phyloP scores from a whole-genome alignment of 257 asterid species.

The Ocimum tenuiflorum region DNA sequence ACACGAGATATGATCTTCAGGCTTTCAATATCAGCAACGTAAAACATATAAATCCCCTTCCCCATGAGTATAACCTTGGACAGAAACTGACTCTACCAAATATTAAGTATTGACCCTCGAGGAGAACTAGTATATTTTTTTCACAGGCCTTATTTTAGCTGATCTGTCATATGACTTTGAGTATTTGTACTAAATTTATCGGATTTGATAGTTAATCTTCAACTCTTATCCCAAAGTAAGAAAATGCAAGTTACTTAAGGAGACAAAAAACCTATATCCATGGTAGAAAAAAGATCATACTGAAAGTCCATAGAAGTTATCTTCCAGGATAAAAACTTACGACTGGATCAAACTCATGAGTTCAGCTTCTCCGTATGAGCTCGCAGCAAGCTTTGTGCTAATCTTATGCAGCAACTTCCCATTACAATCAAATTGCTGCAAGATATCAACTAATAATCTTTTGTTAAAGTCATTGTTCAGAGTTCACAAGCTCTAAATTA shows the following conservation, averaged over 20 bases:
- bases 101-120: background rate
- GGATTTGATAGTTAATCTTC: background rate
- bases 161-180: background rate
- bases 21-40: background rate
- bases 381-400: conserved; percentile 67
- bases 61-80: background rate
- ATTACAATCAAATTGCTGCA: conserved; percentile 80
- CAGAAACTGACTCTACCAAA: background rate
- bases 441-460: conserved; percentile 3
- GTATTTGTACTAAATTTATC: background rate
- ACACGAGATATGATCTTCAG: background rate
- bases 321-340: conserved; percentile 35
- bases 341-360: conserved; percentile 89
- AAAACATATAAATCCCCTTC: background rate
- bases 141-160: background rate
- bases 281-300: background rate
- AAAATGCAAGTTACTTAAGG: too few species aligned
- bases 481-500: background rate
- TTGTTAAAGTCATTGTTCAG: background rate
- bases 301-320: background rate
- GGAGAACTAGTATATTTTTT: background rate
- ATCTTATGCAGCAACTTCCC: conserved; percentile 72
- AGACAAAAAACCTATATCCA: background rate
- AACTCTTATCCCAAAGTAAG: too few species aligned
- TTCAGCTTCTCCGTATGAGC: conserved; percentile 89